Evolutionary conservation across 108 stramenopile genomes (phyloP), one percentile per base, ranked within the genome.

Genomic region (Conticribra weissflogii): DNA sequence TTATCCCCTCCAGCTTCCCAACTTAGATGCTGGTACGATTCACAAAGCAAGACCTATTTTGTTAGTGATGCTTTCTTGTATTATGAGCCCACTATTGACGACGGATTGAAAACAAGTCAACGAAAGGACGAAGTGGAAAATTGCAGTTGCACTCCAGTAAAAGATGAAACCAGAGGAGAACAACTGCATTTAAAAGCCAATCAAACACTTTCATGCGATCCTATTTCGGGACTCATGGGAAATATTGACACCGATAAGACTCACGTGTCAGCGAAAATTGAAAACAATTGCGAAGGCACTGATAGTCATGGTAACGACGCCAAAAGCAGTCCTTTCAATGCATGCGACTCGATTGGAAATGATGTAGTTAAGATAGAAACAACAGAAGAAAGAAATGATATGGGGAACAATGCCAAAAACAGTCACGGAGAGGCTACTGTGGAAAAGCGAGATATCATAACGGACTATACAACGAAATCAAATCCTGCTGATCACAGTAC

Each of bases 1-100:
- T 12, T 5, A 34, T n/a, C 22, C 19, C 63, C 5, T 65, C 25
- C 50, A 21, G 51, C 19, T 8, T 72, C 61, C 7, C 59, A 63
- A 18, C 53, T 78, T 15, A 57, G 62, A 36, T 70, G 68, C 56
- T 78, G 68, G 68, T 78, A 70, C 36, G 76, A 78, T 65, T 21
- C 68, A 22, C n/a, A 23, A 24, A 78, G 47, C 25, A 55, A 29
- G 27, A 58, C 34, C 29, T 78, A 70, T 49, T 78, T 50, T 44
- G 57, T 78, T 32, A 70, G 62, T 53, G 68, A 78, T 58, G 62
- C 63, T 24, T 28, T 78, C 2, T 48, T 78, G 19, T 70, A 59
- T 47, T n/a, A 46, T n/a, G 56, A 73, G 63, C 27, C 41, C 23
- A 31, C 24, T 9, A 21, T 15, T 32, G 68, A 59, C 19, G 46